These are phyloP conservation scores for Escallonia herrerae DNA, from an alignment of 129 eudicot genomes.

Conservation along the genomic window DNA sequence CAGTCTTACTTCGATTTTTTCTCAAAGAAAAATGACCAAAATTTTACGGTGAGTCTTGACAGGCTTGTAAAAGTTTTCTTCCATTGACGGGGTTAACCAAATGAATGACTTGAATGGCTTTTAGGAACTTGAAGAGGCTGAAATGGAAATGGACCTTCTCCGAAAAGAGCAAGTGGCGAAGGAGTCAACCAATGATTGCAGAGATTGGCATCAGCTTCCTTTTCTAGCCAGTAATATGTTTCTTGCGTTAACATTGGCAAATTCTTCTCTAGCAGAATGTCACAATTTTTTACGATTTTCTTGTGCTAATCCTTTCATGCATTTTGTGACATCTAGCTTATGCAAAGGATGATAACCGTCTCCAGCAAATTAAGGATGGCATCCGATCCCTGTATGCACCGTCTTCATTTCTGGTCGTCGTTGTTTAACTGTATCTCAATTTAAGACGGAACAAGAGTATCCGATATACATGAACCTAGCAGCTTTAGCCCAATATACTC, in stretches of 20 bases:
- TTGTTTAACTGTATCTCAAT: background rate
- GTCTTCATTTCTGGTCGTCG: slow-evolving; percentile 3
- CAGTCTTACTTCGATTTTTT: slow-evolving; percentile 72
- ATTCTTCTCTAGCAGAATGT: background rate
- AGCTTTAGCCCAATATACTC: no score
- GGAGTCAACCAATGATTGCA: slow-evolving; percentile 36
- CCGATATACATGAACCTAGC: no score
- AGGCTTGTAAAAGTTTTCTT: background rate
- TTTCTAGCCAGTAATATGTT: slow-evolving; percentile 40
- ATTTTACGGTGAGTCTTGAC: slow-evolving; percentile 45
- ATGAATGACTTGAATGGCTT: slow-evolving; percentile 15
- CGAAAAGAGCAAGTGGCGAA: slow-evolving; percentile 39
- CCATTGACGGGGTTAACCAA: background rate
- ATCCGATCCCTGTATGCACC: slow-evolving; percentile 63
- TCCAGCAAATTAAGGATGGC: slow-evolving; percentile 70
- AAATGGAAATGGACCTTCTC: slow-evolving; percentile 78
- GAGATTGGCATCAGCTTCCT: slow-evolving; percentile 45
- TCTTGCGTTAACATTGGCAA: slow-evolving; percentile 9
- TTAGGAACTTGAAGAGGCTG: slow-evolving; percentile 93
- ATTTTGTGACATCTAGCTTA: slow-evolving; percentile 36
- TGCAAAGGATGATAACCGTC: slow-evolving; percentile 55
- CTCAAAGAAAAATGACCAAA: slow-evolving; percentile 61
- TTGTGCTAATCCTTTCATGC: slow-evolving; percentile 2
- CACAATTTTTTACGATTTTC: slow-evolving; percentile 1
- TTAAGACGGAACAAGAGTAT: background rate